These are phyloP conservation scores for Colletotrichum orchidophilum DNA, from an alignment of 2,329 filamentous ascomycete species.

Conservation along the genomic window DNA sequence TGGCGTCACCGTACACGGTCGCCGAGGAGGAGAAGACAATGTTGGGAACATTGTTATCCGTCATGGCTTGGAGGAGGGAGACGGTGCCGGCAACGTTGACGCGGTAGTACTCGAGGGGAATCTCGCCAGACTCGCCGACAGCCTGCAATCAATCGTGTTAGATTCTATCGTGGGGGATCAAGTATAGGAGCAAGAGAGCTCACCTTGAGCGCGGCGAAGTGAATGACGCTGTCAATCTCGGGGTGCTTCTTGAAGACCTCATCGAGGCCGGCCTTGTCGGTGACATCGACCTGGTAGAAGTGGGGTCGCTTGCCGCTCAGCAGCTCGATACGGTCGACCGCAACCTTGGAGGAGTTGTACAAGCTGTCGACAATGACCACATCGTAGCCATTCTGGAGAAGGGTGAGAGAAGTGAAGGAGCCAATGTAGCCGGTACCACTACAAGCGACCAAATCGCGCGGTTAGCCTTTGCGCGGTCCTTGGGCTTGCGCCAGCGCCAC, in stretches of 20 bases:
- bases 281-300: conserved; percentile 90
- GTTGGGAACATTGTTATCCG: conserved; percentile 89
- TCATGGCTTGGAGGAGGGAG: conserved; percentile 86
- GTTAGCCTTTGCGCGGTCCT: conserved; percentile 11
- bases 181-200: conserved; percentile 34
- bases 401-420: conserved; percentile 92
- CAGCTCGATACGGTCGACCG: conserved; percentile 93
- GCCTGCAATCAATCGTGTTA: conserved; percentile 64
- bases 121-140: conserved; percentile 93
- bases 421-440: conserved; percentile 99
- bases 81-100: conserved; percentile 97
- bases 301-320: conserved; percentile 87
- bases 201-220: conserved; percentile 97
- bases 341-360: conserved; percentile 95
- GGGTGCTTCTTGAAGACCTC: conserved; percentile 89
- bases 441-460: conserved; percentile 37
- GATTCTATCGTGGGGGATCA: background rate
- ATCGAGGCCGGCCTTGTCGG: conserved; percentile 83
- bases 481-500: conserved; percentile 15
- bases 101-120: conserved; percentile 96
- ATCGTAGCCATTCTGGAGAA: conserved; percentile 94
- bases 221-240: conserved; percentile 96
- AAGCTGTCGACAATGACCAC: conserved; percentile 96
- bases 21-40: conserved; percentile 99
- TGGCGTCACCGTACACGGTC: conserved; percentile 98